Conservation (phyloP, 1,284 basidiomycete species). For the Gastroboletus turbinatus region DNA sequence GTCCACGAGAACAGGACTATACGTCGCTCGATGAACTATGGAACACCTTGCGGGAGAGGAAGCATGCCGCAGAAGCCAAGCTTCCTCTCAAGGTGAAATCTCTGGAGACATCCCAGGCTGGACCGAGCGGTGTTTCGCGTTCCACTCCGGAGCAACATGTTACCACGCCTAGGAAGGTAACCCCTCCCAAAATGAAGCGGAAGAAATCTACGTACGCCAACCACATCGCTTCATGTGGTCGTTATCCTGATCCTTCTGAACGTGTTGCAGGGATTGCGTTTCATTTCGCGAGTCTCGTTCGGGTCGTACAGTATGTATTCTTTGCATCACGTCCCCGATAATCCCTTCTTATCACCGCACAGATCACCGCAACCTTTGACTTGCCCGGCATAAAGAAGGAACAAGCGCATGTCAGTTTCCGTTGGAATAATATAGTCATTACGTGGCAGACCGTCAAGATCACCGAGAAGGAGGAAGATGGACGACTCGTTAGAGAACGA, state of each 20-base stretch:
- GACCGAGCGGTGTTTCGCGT: conserved; percentile 23
- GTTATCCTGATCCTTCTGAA: conserved; percentile 16
- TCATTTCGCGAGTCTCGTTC: conserved; percentile 66
- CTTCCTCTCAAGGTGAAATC: conserved; percentile 67
- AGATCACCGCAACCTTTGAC: conserved; percentile 54
- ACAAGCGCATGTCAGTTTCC: conserved; percentile 71
- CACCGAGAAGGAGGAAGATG: conserved; percentile 58
- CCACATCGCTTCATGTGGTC: conserved; percentile 2
- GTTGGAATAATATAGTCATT: conserved; percentile 58
- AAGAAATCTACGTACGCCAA: conserved; percentile 57
- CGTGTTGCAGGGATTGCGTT: conserved; percentile 42
- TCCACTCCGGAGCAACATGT: conserved; percentile 26
- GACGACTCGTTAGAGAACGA: conserved; percentile 57
- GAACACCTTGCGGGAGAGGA: conserved; percentile 59
- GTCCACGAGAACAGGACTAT: conserved; percentile 40
- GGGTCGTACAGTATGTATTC: conserved; percentile 50
- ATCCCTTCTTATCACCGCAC: conserved; percentile 27
- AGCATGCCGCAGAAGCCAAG: conserved; percentile 60
- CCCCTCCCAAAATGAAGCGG: conserved; percentile 44
- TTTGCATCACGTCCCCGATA: conserved; percentile 7
- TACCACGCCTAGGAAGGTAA: conserved; percentile 24
- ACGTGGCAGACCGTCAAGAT: conserved; percentile 63
- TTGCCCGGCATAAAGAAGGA: conserved; percentile 65
- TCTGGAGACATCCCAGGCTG: conserved; percentile 44
- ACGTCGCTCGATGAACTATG: conserved; percentile 59